Evolutionary conservation across 768 basidiomycete species (phyloP), one percentile per base, ranked within the genome.

Genomic region (Paxillus ammoniavirescens): DNA sequence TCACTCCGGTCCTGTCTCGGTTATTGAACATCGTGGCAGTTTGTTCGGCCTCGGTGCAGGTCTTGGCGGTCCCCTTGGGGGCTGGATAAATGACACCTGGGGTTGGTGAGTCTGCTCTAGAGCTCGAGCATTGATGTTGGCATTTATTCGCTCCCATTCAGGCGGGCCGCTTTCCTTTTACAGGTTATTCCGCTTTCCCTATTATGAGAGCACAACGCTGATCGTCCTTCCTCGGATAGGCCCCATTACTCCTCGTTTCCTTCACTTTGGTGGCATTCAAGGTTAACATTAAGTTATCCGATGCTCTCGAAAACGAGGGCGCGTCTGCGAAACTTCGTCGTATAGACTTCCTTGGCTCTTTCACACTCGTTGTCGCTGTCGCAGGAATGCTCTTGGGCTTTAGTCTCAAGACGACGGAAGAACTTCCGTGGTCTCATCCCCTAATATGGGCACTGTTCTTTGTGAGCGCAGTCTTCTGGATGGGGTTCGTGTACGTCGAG

Each of bases 151-250:
- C 26, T 58, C 59, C 42, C 48, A 52, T 57, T 60, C 64, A 94
- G 92, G 93, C 81, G 89, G 49, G 80, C 78, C 51, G 92, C 94
- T 42, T 97, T 97, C 75, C 81, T 87, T 60, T 76, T 91, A 64
- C 91, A 93, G 82, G 91, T 89, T 57, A 77, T 67, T 47, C 13
- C 40, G 26, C 17, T 31, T 41, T 54, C 37, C 6, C 5, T 40
- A 14, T 13, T 15, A n/a, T 13, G 14, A 5, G 8, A 35, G 15
- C 53, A 48, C n/a, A 33, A 30, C 5, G 33, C 61, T 65, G 12
- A 68, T 37, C 18, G 47, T 33, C 38, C 46, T 41, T 59, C 53
- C 51, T 45, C 41, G 46, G 43, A 49, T 69, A 98, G 86, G 75
- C 90, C 47, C 95, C 95, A 14, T 63, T 95, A 47, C 73, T 98